Evolutionary conservation across 768 basidiomycete genomes (phyloP).

Genomic region (Mycena rebaudengoi): DNA sequence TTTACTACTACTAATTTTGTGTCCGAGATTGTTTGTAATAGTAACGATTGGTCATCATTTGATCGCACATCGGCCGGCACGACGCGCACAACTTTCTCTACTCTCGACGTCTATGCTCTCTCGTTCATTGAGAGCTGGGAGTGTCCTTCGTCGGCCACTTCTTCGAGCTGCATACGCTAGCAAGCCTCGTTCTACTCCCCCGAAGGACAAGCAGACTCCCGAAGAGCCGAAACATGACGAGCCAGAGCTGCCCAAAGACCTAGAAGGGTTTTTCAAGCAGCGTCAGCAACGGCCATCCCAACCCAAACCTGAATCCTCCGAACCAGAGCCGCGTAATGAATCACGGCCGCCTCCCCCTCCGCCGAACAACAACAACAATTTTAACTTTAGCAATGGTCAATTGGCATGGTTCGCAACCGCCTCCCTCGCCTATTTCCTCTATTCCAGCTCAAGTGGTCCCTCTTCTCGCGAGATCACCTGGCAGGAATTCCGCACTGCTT

Average conservation of each 20-base stretch:
- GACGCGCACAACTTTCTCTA: constrained; percentile 26
- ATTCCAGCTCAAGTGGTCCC: constrained; percentile 61
- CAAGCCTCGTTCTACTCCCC: constrained; percentile 34
- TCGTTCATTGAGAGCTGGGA: constrained; percentile 65
- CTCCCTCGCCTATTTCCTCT: constrained; percentile 71
- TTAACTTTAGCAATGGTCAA: constrained; percentile 64
- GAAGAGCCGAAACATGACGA: constrained; percentile 44
- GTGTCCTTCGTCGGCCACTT: constrained; percentile 48
- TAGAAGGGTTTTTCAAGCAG: constrained; percentile 84
- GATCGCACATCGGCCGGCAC: constrained; percentile 8
- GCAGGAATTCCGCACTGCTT: constrained; percentile 98
- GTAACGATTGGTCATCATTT: neutral
- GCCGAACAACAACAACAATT: constrained; percentile 57
- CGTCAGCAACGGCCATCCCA: constrained; percentile 56
- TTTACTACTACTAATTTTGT: neutral
- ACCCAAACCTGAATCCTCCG: constrained; percentile 42
- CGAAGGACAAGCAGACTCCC: constrained; percentile 37
- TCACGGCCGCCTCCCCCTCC: constrained; percentile 55
- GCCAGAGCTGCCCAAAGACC: constrained; percentile 65
- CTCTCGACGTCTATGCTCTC: constrained; percentile 61
- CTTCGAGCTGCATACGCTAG: constrained; percentile 57
- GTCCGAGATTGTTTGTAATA: no score
- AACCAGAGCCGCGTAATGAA: constrained; percentile 36
- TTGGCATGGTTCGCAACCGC: constrained; percentile 59
- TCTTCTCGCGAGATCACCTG: constrained; percentile 94